A percentile compares a stretch with the other conserved stretches of the same genome.
Conservation (phyloP, 1,139 yeast genomes). For the Blastobotrys capitulatus region DNA sequence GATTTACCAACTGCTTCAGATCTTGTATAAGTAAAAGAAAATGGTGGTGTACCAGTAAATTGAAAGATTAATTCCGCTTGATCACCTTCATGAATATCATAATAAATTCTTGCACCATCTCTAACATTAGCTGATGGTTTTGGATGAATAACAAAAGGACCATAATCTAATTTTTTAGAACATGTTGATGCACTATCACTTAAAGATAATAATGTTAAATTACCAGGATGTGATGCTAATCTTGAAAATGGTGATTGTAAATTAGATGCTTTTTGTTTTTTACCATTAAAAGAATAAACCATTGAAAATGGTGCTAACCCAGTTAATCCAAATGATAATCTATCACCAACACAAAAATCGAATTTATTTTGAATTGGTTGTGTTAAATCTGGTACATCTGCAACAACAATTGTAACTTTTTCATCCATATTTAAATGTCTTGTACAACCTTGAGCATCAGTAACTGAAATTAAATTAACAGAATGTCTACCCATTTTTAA, state of each 20-base stretch:
- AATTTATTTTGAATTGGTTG: slow-evolving; percentile 36
- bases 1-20: slow-evolving; percentile 38
- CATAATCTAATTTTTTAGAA: slow-evolving; percentile 52
- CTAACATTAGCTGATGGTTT: slow-evolving; percentile 88
- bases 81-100: slow-evolving; percentile 83
- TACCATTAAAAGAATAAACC: slow-evolving; percentile 65
- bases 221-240: slow-evolving; percentile 78
- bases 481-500: slow-evolving; percentile 52
- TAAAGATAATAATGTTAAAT: slow-evolving; percentile 58
- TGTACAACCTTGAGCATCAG: slow-evolving; percentile 69
- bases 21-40: slow-evolving; percentile 50
- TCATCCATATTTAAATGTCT: slow-evolving; percentile 35
- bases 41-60: slow-evolving; percentile 47
- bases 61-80: slow-evolving; percentile 44
- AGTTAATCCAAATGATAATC: slow-evolving; percentile 64
- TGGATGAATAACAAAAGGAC: slow-evolving; percentile 55
- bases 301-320: slow-evolving; percentile 81
- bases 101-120: slow-evolving; percentile 68
- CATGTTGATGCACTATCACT: slow-evolving; percentile 78
- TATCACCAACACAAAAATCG: slow-evolving; percentile 88
- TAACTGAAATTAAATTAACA: slow-evolving; percentile 50
- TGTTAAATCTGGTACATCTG: slow-evolving; percentile 69
- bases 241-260: slow-evolving; percentile 58
- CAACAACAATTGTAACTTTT: slow-evolving; percentile 47
- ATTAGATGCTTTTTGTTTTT: slow-evolving; percentile 48